Conservation (phyloP, 352 stramenopile species). For the Discostella stelligera region DNA sequence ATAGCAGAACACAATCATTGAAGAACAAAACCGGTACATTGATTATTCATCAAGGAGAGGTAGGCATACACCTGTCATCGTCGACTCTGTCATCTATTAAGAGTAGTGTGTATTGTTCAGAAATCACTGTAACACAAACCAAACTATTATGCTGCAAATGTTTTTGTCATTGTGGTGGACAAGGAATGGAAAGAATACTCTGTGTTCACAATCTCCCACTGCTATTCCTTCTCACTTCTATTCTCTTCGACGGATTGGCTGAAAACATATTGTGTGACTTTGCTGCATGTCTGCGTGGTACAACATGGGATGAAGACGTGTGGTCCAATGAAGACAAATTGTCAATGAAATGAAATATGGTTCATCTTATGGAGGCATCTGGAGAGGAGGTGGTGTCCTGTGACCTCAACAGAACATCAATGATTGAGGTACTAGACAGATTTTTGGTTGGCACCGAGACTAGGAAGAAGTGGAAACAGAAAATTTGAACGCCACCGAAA, state of each 20-base stretch:
- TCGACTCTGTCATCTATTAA: constrained; percentile 5
- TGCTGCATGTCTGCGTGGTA: constrained; percentile 1
- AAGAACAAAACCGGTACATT: constrained; percentile 3
- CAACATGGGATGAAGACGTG: constrained; percentile 3
- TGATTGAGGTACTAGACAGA: constrained; percentile 8
- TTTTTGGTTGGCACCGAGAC: constrained; percentile 29
- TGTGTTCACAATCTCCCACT: constrained; percentile 16
- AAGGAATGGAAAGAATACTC: constrained; percentile 12
- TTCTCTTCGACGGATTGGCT: constrained; percentile 15
- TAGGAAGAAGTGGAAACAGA: no score
- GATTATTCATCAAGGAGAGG: constrained; percentile 8
- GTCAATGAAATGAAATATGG: constrained; percentile 12
- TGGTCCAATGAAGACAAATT: neutral
- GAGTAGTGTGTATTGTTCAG: neutral
- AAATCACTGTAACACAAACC: constrained; percentile 2
- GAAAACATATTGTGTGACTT: constrained; percentile 7
- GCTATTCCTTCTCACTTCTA: constrained; percentile 4
- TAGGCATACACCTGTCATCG: constrained; percentile 4
- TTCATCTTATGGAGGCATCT: constrained; percentile 14
- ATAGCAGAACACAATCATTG: constrained; percentile 11
- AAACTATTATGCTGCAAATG: constrained; percentile 11
- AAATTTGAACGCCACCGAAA: constrained; percentile 13
- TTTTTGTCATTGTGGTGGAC: no score
- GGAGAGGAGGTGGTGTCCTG: neutral
- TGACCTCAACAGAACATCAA: neutral